Conservation (phyloP, 192 early-diverging fungal species). For the Tieghemiomyces parasiticus region DNA sequence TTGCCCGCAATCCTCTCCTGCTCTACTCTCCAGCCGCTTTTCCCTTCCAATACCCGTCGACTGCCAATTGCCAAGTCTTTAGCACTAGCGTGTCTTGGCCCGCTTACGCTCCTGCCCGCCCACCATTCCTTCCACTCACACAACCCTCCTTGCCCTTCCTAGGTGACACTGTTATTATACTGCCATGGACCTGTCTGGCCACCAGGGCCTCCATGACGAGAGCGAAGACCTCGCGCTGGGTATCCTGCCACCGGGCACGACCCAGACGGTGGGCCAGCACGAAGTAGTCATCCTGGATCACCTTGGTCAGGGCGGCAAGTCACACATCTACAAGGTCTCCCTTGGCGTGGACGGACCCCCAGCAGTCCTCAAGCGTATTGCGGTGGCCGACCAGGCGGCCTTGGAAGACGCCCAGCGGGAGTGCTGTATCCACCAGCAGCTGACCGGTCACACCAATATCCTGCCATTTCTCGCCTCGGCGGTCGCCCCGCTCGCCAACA, state of each 20-base stretch:
- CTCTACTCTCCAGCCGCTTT: no score
- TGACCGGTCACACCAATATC: slow-evolving; percentile 66
- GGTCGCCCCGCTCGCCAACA: slow-evolving; percentile 31
- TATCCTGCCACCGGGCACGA: background rate
- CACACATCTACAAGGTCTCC: slow-evolving; percentile 75
- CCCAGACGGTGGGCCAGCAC: background rate
- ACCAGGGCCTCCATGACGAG: background rate
- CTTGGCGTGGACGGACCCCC: slow-evolving; percentile 30
- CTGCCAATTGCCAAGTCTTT: no score
- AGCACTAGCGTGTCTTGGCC: no score
- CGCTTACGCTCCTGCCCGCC: no score
- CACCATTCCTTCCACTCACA: no score
- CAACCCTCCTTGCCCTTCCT: no score
- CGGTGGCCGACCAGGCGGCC: slow-evolving; percentile 48
- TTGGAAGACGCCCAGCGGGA: slow-evolving; percentile 52
- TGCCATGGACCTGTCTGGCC: background rate
- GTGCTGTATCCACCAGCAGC: slow-evolving; percentile 60
- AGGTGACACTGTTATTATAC: no score
- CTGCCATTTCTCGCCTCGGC: slow-evolving; percentile 63
- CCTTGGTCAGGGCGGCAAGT: slow-evolving; percentile 52
- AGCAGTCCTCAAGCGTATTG: slow-evolving; percentile 71
- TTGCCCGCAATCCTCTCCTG: no score
- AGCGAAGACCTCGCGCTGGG: background rate
- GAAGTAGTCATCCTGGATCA: background rate
- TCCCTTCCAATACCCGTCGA: no score